A percentile compares a stretch with the other conserved stretches of the same genome.
Evolutionary conservation across 306 rosid genomes (phyloP).

Genomic region (Fragaria ananassa): DNA sequence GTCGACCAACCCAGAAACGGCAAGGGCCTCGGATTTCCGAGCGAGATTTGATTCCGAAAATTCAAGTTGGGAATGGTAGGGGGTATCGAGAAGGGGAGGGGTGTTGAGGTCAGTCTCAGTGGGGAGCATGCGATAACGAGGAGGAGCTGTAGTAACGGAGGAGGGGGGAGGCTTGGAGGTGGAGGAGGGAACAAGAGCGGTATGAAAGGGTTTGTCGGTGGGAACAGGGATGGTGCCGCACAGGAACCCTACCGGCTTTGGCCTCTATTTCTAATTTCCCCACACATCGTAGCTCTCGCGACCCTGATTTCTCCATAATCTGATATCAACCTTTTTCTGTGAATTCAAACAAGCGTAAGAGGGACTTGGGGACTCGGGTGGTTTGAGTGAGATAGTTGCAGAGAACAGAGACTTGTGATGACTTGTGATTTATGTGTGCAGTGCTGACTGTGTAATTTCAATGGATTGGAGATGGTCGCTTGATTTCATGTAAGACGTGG

Average conservation of each 20-base stretch:
- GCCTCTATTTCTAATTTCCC: conserved; percentile 79
- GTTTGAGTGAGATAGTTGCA: too few species aligned
- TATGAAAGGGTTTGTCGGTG: conserved; percentile 74
- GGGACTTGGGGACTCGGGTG: too few species aligned
- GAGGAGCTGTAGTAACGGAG: conserved; percentile 36
- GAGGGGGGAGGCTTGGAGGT: conserved; percentile 31
- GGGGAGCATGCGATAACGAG: conserved; percentile 91
- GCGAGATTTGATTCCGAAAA: conserved; percentile 50
- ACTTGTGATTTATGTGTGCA: too few species aligned
- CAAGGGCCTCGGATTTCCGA: conserved; percentile 87
- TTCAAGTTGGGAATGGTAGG: too few species aligned
- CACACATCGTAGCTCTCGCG: conserved; percentile 72
- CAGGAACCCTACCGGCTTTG: conserved; percentile 82
- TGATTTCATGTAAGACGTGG: too few species aligned
- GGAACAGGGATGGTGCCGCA: conserved; percentile 96
- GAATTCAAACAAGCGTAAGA: too few species aligned
- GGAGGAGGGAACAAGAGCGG: conserved; percentile 64
- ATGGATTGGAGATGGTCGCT: too few species aligned
- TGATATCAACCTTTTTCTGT: too few species aligned
- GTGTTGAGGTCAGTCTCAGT: conserved; percentile 80
- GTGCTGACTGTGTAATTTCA: too few species aligned
- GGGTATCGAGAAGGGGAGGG: conserved; percentile 59
- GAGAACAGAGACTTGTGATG: too few species aligned
- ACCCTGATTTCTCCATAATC: conserved; percentile 1
- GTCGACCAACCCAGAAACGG: conserved; percentile 84